phyloP scores from a whole-genome alignment of 768 basidiomycete genomes.

The Rhizopogon roseolus region DNA sequence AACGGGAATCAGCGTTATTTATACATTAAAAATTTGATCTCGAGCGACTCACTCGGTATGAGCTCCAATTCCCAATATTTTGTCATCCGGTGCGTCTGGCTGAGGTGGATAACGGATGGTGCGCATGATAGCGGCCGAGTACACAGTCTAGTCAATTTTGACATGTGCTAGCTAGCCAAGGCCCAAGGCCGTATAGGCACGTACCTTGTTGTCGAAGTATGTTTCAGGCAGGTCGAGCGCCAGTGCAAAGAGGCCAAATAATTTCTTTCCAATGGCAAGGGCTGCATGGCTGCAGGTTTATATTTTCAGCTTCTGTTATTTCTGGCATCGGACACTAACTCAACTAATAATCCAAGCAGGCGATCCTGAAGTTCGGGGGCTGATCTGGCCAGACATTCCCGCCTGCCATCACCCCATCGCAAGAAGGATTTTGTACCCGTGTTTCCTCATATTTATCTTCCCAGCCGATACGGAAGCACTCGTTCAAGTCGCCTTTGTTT shows the following conservation, averaged over 20 bases:
- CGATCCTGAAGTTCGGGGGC: slow-evolving; percentile 55
- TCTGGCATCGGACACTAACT: neutral
- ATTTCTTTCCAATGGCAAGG: slow-evolving; percentile 52
- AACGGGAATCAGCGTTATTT: neutral
- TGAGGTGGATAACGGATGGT: slow-evolving; percentile 87
- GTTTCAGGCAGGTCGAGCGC: slow-evolving; percentile 71
- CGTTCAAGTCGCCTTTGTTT: slow-evolving; percentile 79
- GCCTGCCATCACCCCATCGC: slow-evolving; percentile 58
- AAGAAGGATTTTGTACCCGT: slow-evolving; percentile 8
- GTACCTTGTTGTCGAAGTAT: slow-evolving; percentile 82
- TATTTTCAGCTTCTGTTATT: slow-evolving; percentile 20
- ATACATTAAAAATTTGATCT: neutral
- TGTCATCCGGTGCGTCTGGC: slow-evolving; percentile 34
- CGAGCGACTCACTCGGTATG: slow-evolving; percentile 66
- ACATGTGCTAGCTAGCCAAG: neutral
- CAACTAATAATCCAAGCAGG: slow-evolving; percentile 65
- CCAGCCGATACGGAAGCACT: slow-evolving; percentile 83
- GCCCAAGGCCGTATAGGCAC: slow-evolving; percentile 9
- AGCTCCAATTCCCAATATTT: slow-evolving; percentile 74
- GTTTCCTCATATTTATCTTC: slow-evolving; percentile 32
- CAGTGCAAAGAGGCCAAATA: slow-evolving; percentile 84
- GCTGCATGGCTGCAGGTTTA: slow-evolving; percentile 41
- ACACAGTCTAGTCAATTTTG: slow-evolving; percentile 47
- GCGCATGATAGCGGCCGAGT: slow-evolving; percentile 81
- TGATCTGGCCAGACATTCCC: slow-evolving; percentile 72